Evolutionary conservation across 2,329 filamentous ascomycete genomes (phyloP), one percentile per base, ranked within the genome.

Genomic region (Tolypocladium ophioglossoides): DNA sequence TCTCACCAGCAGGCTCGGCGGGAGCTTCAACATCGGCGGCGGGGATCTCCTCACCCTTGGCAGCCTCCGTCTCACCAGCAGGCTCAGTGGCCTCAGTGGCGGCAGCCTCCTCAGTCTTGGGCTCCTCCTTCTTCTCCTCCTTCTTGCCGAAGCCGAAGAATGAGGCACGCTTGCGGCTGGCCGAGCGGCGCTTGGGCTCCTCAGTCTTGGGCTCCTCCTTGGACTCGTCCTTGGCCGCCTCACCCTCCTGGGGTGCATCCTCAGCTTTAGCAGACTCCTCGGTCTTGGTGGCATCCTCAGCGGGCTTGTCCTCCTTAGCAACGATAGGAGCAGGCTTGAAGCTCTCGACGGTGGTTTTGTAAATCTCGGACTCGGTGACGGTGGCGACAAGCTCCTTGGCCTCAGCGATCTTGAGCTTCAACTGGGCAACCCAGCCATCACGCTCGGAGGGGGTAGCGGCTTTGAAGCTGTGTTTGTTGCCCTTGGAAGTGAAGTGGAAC

Each of bases 401-500:
- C 76, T 95, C 90, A 52, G 84, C 80, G 52, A 88, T 82, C 78
- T 91, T 89, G 66, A 81, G 75, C 82, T 94, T 91, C 63, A 96
- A 72, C 66, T 91, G 87, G 58, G 84, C 75, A 65, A 95, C 83
- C 94, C 94, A 97, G 80, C 87, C 89, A 72, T 96, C 90, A 68
- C 92, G 91, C 76, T 96, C 91, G 56, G 83, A 76, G 50, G 81
- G 65, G 65, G 68, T 85, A 64, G 77, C 66, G 55, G 92, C 89
- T 82, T 96, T 92, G 80, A 99, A 96, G 57, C 82, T 82, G 81
- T 96, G 91, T 84, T 96, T 95, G 75, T 95, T 86, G 63, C 87
- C 87, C 73, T 87, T 85, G 68, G 88, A 75, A 69, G 86, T 89
- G 78, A 97, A 87, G 67, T 84, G 78, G 78, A 99, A 96, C 74